A percentile compares a stretch with the other conserved stretches of the same genome.
Conservation (phyloP, 495 filamentous ascomycete species). For the Hypoxylon trugodes region DNA sequence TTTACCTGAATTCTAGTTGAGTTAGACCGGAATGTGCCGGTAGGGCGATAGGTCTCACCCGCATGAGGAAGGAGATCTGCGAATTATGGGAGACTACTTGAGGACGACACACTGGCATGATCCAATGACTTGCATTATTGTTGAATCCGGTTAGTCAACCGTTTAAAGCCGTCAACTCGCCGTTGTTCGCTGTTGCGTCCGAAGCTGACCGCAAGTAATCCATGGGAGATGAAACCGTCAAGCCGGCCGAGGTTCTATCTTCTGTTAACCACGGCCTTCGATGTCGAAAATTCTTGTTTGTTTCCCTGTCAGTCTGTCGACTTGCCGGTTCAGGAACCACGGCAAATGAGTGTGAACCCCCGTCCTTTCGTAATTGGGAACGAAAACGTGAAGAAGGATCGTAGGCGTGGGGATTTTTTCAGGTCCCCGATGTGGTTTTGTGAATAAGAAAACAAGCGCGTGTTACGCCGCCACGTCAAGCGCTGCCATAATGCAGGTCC, state of each 20-base stretch:
- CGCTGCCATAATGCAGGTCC: conserved; percentile 44
- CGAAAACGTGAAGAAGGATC: conserved; percentile 19
- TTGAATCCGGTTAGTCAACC: conserved; percentile 14
- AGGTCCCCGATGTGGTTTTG: background rate
- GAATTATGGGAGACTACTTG: conserved; percentile 16
- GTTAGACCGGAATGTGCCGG: conserved; percentile 39
- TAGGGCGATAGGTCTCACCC: conserved; percentile 35
- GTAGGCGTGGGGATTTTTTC: background rate
- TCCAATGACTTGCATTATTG: conserved; percentile 31
- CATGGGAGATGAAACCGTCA: conserved; percentile 4
- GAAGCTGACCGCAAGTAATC: conserved; percentile 17
- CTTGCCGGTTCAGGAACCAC: background rate
- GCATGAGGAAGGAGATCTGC: conserved; percentile 38
- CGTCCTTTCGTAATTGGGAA: conserved; percentile 18
- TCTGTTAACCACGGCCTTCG: conserved; percentile 8
- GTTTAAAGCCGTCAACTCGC: conserved; percentile 22
- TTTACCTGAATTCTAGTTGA: conserved; percentile 33
- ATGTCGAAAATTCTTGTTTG: conserved; percentile 19
- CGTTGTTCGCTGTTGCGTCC: conserved; percentile 14
- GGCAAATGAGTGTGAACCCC: conserved; percentile 13
- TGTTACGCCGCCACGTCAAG: conserved; percentile 42
- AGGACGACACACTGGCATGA: conserved; percentile 14
- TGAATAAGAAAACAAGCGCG: conserved; percentile 20
- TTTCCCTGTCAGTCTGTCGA: too few relatives aligned
- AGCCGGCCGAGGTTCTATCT: background rate